A percentile compares a stretch with the other conserved stretches of the same genome.
Conservation (phyloP, 2,329 filamentous ascomycete species). For the Neocatenulostroma microsporum region DNA sequence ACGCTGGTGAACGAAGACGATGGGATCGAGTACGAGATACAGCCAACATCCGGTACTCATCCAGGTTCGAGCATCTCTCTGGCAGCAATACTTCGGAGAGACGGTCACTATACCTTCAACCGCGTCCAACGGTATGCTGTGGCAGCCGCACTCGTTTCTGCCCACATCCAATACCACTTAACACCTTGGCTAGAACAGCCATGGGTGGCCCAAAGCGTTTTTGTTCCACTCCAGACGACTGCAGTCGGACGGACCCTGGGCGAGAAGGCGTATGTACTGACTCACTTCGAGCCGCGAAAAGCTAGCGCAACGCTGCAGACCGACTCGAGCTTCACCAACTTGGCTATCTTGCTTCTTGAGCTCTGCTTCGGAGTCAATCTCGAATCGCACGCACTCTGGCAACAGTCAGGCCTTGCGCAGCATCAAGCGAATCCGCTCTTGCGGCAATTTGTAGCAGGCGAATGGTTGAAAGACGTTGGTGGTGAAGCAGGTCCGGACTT, state of each 20-base stretch:
- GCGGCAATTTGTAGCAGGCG: slow-evolving; percentile 9
- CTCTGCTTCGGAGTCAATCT: slow-evolving; percentile 12
- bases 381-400: slow-evolving; percentile 9
- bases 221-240: slow-evolving; percentile 2
- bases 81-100: slow-evolving; percentile 5
- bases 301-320: background rate
- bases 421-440: slow-evolving; percentile 7
- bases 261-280: background rate
- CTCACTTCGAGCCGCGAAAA: slow-evolving; percentile 1
- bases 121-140: slow-evolving; percentile 21
- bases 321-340: slow-evolving; percentile 8
- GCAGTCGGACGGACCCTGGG: slow-evolving; percentile 1
- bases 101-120: slow-evolving; percentile 9
- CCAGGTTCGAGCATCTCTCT: slow-evolving; percentile 1
- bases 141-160: slow-evolving; percentile 20
- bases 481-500: slow-evolving; percentile 15
- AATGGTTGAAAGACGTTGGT: slow-evolving; percentile 11
- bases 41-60: too few relatives aligned
- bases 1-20: too few relatives aligned
- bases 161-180: slow-evolving; percentile 20
- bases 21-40: background rate
- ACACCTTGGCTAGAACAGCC: slow-evolving; percentile 21
- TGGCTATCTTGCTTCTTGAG: slow-evolving; percentile 13
- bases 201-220: slow-evolving; percentile 4
- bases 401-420: slow-evolving; percentile 3